Evolutionary conservation across 805 yeast genomes (phyloP).

Genomic region (Saturnispora silvae): DNA sequence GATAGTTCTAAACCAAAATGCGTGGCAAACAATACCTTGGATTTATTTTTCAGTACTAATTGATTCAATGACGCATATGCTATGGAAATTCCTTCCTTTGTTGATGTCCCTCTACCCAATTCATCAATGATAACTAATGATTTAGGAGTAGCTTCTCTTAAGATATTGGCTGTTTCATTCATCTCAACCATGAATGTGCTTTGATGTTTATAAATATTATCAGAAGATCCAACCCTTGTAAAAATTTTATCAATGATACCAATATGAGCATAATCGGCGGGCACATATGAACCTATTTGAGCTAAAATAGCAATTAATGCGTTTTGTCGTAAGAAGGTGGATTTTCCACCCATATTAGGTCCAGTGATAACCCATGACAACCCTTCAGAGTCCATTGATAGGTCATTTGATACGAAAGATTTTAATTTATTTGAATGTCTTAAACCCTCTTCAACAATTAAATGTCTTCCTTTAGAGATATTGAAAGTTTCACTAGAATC

Average conservation of each 20-base stretch:
- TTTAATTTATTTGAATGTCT: constrained; percentile 26
- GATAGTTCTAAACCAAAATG: constrained; percentile 59
- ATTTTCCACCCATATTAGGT: constrained; percentile 84
- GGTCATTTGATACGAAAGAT: constrained; percentile 40
- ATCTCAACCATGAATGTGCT: constrained; percentile 93
- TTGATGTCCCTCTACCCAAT: constrained; percentile 84
- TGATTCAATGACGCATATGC: constrained; percentile 67
- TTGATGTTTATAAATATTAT: constrained; percentile 64
- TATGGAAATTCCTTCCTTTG: constrained; percentile 73
- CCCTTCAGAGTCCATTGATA: constrained; percentile 22
- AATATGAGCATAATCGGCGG: constrained; percentile 50
- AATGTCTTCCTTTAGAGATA: constrained; percentile 64
- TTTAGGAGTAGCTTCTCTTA: constrained; percentile 50
- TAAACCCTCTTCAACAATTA: constrained; percentile 75
- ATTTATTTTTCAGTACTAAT: constrained; percentile 41
- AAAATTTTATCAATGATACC: constrained; percentile 73
- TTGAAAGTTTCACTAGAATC: constrained; percentile 36
- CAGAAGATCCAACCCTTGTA: constrained; percentile 78
- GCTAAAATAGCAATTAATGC: constrained; percentile 60
- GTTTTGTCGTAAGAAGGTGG: constrained; percentile 64
- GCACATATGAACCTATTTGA: constrained; percentile 67
- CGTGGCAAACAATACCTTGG: constrained; percentile 81
- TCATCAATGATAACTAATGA: constrained; percentile 81
- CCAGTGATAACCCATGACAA: constrained; percentile 73
- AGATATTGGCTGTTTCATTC: constrained; percentile 69